Base-by-base conservation (phyloP, 306 rosid species). In the Sicyos edulis region DNA sequence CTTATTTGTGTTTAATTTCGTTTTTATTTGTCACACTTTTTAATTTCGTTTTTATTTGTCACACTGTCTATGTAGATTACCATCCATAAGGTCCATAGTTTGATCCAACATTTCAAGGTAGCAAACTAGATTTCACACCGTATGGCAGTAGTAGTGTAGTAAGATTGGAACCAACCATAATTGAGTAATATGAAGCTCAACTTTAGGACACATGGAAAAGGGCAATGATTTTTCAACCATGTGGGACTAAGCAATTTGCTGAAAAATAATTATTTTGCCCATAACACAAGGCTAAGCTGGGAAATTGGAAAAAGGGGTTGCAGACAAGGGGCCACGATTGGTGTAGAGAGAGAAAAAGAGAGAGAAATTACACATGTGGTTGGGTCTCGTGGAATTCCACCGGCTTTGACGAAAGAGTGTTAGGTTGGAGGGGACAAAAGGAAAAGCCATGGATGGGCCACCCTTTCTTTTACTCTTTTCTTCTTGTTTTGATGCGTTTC, bases 381-480 rank as follows among this genome's bases (percentile, higher is more conserved):
- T 66, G 72, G 12, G 56, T 47, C 19, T 68, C 24, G 73, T 68
- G 73, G 73, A 68, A 68, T 71, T 64, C 74, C 62, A 77, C 76
- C 60, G 63, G 73, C 83, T 71, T 68, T 47, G 73, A 68, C 34
- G 73, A 68, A 49, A 47, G 34, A 49, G 73, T 68, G 57, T 68
- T 68, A 49, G 73, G 73, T 68, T 68, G 57, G 4, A 70, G 84
- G 85, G 72, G 86, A 89, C 97, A 86, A 83, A 74, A 76, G 82
- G 80, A 83, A 79, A 54, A 76, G 89, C 88, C 87, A 83, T 63
- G 65, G 67, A 70, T 86, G 86, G 90, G 88, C 82, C 89, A 79
- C 73, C 22, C 47, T n/a, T 66, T 68, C 80, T 77, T 72, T 76
- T 77, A 64, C 71, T n/a, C 82, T 78, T 79, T 76, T 85, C 79